Evolutionary conservation across 257 asterid genomes (phyloP).

Genomic region (Coffea canephora): DNA sequence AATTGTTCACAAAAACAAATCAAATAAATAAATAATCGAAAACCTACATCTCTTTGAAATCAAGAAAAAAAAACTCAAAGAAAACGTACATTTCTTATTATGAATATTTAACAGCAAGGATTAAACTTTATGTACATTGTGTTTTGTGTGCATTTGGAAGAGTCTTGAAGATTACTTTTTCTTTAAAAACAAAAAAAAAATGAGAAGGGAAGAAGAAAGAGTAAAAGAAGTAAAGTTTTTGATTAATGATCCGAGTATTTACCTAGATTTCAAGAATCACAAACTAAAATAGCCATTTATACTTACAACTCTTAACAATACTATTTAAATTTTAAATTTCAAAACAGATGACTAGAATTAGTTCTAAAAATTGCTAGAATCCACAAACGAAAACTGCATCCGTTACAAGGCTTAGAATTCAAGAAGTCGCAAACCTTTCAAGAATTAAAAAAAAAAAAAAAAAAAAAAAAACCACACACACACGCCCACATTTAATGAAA

Average conservation of each 20-base stretch:
- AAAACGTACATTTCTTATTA: not conserved
- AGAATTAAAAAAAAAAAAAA: not conserved
- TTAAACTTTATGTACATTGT: too few relatives aligned
- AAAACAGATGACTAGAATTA: not conserved
- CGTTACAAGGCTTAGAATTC: not conserved
- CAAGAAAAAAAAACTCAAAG: not conserved
- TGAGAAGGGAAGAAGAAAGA: too few relatives aligned
- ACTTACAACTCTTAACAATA: too few relatives aligned
- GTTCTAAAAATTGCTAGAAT: too few relatives aligned
- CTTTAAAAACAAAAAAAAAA: too few relatives aligned
- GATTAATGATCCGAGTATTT: too few relatives aligned
- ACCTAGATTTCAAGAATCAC: too few relatives aligned
- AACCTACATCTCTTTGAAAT: too few relatives aligned
- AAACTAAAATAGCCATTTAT: too few relatives aligned
- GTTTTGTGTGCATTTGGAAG: not conserved
- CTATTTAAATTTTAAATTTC: not conserved
- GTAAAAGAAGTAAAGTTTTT: too few relatives aligned
- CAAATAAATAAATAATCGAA: not conserved
- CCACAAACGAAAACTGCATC: not conserved
- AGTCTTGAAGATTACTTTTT: not conserved
- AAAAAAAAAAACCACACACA: not conserved
- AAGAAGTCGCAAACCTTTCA: conserved; percentile 1
- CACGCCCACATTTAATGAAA: conserved; percentile 7
- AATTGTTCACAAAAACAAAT: too few relatives aligned
- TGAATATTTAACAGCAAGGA: not conserved